phyloP scores from a whole-genome alignment of 306 rosid species.

The Alnus glutinosa region DNA sequence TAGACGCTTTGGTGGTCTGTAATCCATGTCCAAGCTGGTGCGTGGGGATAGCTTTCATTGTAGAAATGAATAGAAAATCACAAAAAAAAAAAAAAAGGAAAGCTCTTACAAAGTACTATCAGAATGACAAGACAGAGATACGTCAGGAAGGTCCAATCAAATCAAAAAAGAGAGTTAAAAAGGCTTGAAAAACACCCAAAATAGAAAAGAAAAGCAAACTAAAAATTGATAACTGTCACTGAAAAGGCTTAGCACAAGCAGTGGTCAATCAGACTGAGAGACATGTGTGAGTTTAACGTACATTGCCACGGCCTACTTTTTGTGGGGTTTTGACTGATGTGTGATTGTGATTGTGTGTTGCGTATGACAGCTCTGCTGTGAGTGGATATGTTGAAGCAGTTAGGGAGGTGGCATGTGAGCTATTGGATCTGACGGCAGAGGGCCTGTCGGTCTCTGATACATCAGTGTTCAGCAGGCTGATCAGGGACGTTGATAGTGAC shows the following conservation, averaged over 20 bases:
- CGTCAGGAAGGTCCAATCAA: constrained; percentile 45
- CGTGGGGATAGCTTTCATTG: constrained; percentile 12
- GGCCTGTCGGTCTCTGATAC: constrained; percentile 61
- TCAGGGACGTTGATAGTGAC: constrained; percentile 62
- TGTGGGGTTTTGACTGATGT: not conserved
- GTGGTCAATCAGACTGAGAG: not conserved
- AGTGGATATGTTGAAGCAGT: constrained; percentile 53
- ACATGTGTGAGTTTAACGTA: not conserved
- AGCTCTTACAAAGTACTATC: constrained; percentile 21
- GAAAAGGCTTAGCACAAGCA: too few species aligned
- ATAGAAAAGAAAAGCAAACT: too few species aligned
- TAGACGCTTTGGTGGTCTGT: not conserved
- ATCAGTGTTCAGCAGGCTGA: constrained; percentile 51
- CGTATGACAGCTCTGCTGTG: constrained; percentile 52
- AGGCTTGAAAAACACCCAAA: too few species aligned
- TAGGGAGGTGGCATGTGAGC: constrained; percentile 63
- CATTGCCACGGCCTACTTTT: not conserved
- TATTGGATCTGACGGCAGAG: constrained; percentile 69
- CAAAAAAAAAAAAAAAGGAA: not conserved
- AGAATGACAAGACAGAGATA: constrained; percentile 36
- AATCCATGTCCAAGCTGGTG: not conserved
- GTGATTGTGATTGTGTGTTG: not conserved
- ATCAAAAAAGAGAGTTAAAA: constrained; percentile 6
- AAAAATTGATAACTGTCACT: not conserved
- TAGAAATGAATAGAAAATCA: not conserved